phyloP scores from a whole-genome alignment of 164 flowering plant species.

The Malania oleifera region DNA sequence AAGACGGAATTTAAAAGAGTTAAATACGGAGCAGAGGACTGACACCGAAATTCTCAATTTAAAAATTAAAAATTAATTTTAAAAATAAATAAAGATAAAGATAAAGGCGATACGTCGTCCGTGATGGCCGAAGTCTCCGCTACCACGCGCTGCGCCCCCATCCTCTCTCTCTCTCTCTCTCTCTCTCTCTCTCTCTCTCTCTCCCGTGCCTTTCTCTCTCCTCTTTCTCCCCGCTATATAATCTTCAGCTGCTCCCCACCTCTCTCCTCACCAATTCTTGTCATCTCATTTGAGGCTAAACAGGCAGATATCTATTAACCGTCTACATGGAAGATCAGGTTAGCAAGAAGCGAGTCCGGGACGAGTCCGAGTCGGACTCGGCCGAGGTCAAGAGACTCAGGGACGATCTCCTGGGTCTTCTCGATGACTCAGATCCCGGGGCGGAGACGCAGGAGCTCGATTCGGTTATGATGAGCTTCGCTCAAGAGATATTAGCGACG shows the following conservation, averaged over 20 bases:
- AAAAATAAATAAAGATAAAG: neutral
- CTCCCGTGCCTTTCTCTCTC: neutral
- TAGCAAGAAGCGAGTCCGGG: slow-evolving; percentile 33
- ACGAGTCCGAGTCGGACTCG: slow-evolving; percentile 28
- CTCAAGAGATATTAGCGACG: slow-evolving; percentile 37
- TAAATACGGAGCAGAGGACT: slow-evolving; percentile 5
- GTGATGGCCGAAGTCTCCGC: slow-evolving; percentile 42
- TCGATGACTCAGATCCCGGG: slow-evolving; percentile 40
- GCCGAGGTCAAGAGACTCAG: slow-evolving; percentile 48
- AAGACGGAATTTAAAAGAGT: slow-evolving; percentile 26
- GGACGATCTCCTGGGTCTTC: slow-evolving; percentile 40
- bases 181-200: slow-evolving; percentile 10
- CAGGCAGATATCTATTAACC: neutral
- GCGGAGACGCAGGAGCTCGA: slow-evolving; percentile 37
- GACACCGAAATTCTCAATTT: too few relatives aligned
- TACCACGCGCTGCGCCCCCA: slow-evolving; percentile 35
- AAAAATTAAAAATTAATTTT: neutral
- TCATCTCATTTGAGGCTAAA: neutral
- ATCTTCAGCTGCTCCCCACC: neutral
- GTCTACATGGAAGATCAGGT: slow-evolving; percentile 14
- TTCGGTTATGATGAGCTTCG: slow-evolving; percentile 56
- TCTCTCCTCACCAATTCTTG: slow-evolving; percentile 13
- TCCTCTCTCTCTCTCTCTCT: slow-evolving; percentile 12
- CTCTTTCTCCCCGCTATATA: slow-evolving; percentile 8
- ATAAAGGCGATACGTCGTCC: slow-evolving; percentile 43